Percentiles rank a stretch among this genome's conserved stretches.
These are phyloP conservation scores for Salinomyces thailandicus DNA, from an alignment of 2,329 filamentous ascomycete genomes.

Conservation along the genomic window DNA sequence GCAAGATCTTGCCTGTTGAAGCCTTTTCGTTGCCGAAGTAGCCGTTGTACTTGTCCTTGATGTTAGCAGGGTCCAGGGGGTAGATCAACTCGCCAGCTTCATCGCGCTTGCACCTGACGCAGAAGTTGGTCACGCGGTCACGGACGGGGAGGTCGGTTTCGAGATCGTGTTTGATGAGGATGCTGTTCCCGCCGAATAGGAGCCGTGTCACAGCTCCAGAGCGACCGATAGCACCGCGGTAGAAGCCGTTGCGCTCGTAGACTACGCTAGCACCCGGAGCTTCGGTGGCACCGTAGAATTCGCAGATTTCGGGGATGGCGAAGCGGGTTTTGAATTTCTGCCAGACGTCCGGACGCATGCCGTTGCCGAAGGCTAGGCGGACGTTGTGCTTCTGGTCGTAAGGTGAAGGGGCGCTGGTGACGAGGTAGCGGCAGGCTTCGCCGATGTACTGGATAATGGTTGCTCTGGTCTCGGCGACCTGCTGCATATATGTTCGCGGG, in stretches of 20 bases:
- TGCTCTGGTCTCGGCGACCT: conserved; percentile 58
- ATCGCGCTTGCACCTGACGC: conserved; percentile 46
- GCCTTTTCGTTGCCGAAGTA: conserved; percentile 68
- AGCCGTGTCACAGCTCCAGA: conserved; percentile 52
- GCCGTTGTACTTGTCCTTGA: conserved; percentile 60
- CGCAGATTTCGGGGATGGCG: conserved; percentile 25
- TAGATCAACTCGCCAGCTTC: conserved; percentile 68
- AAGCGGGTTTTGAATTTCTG: conserved; percentile 68
- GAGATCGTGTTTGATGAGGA: conserved; percentile 61
- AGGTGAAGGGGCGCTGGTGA: conserved; percentile 53
- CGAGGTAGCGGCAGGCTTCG: conserved; percentile 73
- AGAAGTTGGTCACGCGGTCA: conserved; percentile 59
- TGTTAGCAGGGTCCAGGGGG: conserved; percentile 54
- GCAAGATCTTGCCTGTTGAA: conserved; percentile 61
- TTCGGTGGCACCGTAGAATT: conserved; percentile 33
- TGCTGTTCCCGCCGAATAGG: conserved; percentile 41
- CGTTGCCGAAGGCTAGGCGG: conserved; percentile 72
- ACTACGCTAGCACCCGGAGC: conserved; percentile 63
- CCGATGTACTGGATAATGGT: conserved; percentile 81
- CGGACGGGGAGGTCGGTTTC: conserved; percentile 58
- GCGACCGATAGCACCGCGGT: conserved; percentile 67
- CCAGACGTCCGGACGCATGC: conserved; percentile 68
- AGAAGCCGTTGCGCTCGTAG: conserved; percentile 58
- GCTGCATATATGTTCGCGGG: conserved; percentile 64
- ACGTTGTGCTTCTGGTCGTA: conserved; percentile 64